These are phyloP conservation scores for Cyclostephanos tholiformis DNA, from an alignment of 108 stramenopile genomes.

Conservation along the genomic window DNA sequence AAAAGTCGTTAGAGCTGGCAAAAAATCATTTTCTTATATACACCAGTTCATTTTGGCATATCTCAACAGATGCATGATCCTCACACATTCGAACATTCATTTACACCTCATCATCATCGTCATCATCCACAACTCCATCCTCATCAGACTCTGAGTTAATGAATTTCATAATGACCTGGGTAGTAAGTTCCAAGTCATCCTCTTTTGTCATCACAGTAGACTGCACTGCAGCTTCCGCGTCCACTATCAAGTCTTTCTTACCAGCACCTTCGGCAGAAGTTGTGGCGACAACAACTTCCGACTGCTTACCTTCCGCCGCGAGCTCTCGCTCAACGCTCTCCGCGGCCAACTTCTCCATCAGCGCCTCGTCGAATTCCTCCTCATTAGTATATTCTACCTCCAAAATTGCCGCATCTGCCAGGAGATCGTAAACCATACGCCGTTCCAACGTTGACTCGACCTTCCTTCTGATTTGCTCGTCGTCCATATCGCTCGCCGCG, in stretches of 20 bases:
- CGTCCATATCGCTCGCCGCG: slow-evolving; percentile 66
- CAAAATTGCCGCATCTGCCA: slow-evolving; percentile 79
- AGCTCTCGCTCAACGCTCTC: slow-evolving; percentile 71
- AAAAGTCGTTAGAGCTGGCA: not conserved
- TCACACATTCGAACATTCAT: not conserved
- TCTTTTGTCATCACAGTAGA: not conserved
- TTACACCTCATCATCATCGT: slow-evolving; percentile 11
- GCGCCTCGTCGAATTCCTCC: slow-evolving; percentile 70
- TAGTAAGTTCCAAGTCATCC: slow-evolving; percentile 20
- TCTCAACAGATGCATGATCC: not conserved
- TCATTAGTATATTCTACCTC: slow-evolving; percentile 70
- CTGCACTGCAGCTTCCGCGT: not conserved
- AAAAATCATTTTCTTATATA: not conserved
- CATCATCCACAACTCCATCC: slow-evolving; percentile 9
- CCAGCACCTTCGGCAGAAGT: slow-evolving; percentile 11
- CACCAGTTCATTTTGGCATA: not conserved
- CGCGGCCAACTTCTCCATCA: slow-evolving; percentile 81
- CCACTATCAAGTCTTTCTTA: slow-evolving; percentile 4
- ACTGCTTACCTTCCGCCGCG: slow-evolving; percentile 25
- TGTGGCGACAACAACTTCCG: slow-evolving; percentile 13
- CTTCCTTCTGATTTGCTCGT: slow-evolving; percentile 67
- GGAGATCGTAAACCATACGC: slow-evolving; percentile 78
- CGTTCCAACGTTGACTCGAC: slow-evolving; percentile 81
- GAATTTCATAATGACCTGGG: slow-evolving; percentile 1
- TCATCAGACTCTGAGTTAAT: slow-evolving; percentile 2